Conservation (phyloP, 2,329 filamentous ascomycete genomes). For the Aureobasidium subglaciale region DNA sequence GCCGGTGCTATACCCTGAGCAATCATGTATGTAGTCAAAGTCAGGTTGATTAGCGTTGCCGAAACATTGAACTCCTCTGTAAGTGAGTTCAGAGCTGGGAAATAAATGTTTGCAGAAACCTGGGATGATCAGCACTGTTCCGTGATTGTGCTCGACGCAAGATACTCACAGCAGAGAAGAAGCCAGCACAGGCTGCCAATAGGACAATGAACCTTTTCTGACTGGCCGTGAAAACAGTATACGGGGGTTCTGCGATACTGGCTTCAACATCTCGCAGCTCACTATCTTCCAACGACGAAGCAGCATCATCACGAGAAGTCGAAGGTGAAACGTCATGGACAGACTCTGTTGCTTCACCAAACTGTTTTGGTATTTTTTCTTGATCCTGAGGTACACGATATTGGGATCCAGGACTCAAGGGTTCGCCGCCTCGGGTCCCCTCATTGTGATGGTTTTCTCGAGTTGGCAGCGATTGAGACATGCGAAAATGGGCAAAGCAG, state of each 20-base stretch:
- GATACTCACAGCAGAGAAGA: conserved; percentile 44
- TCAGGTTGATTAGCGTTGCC: conserved; percentile 17
- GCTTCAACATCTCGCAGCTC: conserved; percentile 19
- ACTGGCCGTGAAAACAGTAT: conserved; percentile 31
- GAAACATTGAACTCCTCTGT: conserved; percentile 17
- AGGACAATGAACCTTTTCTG: conserved; percentile 43
- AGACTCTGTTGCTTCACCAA: background rate
- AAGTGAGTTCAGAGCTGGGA: conserved; percentile 18
- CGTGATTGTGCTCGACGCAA: background rate
- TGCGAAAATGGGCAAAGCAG: background rate
- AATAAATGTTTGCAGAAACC: conserved; percentile 44
- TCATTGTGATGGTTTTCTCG: background rate
- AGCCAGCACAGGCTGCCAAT: conserved; percentile 43
- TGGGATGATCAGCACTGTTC: background rate
- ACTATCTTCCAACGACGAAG: background rate
- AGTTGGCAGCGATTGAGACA: background rate
- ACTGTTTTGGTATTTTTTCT: background rate
- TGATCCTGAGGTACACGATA: background rate
- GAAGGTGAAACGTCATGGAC: background rate
- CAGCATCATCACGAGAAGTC: background rate
- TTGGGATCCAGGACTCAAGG: background rate
- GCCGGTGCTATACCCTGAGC: conserved; percentile 48
- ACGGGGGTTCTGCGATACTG: conserved; percentile 19
- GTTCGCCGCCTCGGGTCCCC: background rate
- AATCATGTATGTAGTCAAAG: conserved; percentile 19